Percentiles rank a stretch among this genome's conserved stretches.
Conservation (phyloP, 2,329 filamentous ascomycete species). For the Xylaria digitata region DNA sequence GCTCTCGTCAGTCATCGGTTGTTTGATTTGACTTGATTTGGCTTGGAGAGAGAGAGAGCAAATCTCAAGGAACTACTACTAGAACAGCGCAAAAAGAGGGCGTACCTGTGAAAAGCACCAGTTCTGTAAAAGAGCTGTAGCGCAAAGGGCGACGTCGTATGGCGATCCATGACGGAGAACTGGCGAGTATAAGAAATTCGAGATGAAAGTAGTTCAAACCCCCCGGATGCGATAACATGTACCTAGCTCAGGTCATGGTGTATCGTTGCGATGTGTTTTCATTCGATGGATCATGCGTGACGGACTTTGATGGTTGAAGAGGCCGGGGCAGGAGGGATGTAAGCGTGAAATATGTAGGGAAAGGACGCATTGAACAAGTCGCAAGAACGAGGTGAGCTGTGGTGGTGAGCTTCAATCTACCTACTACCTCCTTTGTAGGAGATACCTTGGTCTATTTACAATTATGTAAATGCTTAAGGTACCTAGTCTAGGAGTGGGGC, state of each 20-base stretch:
- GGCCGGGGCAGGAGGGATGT: too few relatives aligned
- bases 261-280: constrained; percentile 9
- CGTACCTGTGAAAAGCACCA: constrained; percentile 76
- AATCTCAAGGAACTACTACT: constrained; percentile 11
- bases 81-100: constrained; percentile 33
- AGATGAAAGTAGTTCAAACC: not conserved
- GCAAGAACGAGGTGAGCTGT: too few relatives aligned
- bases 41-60: not conserved
- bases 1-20: constrained; percentile 32
- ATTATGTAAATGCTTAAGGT: too few relatives aligned
- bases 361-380: too few relatives aligned
- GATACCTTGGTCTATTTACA: too few relatives aligned
- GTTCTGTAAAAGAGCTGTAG: constrained; percentile 86
- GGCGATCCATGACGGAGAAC: constrained; percentile 62
- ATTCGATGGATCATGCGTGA: not conserved
- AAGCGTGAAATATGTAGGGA: too few relatives aligned
- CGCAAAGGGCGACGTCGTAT: constrained; percentile 82
- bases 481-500: too few relatives aligned
- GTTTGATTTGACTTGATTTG: not conserved
- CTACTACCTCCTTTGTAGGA: too few relatives aligned
- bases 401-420: too few relatives aligned
- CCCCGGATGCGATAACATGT: constrained; percentile 23
- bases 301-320: not conserved
- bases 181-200: not conserved
- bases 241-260: constrained; percentile 43